A percentile compares a stretch with the other conserved stretches of the same genome.
Evolutionary conservation across 805 yeast species (phyloP).

Genomic region (Priceomyces haplophilus): DNA sequence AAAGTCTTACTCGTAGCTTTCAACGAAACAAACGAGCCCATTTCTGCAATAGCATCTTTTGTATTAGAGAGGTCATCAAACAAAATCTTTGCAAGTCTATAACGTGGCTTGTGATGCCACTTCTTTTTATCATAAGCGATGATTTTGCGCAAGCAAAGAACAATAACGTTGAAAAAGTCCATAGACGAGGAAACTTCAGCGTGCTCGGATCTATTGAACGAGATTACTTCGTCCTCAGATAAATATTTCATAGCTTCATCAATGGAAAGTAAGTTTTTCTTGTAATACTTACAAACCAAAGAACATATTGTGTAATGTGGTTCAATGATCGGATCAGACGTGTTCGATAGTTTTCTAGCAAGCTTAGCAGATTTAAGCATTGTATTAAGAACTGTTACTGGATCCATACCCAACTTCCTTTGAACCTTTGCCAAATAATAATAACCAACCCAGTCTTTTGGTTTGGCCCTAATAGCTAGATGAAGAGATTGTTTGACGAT

Average conservation of each 20-base stretch:
- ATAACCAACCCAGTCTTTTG: conserved; percentile 58
- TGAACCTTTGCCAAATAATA: conserved; percentile 59
- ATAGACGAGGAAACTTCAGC: conserved; percentile 11
- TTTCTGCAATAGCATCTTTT: conserved; percentile 57
- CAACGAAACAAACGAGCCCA: conserved; percentile 60
- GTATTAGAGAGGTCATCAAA: conserved; percentile 52
- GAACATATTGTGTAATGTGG: conserved; percentile 72
- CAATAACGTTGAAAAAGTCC: conserved; percentile 38
- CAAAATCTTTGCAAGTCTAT: conserved; percentile 61
- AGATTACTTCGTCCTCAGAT: conserved; percentile 31
- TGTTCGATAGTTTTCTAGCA: conserved; percentile 36
- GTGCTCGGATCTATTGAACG: conserved; percentile 2
- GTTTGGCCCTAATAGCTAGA: conserved; percentile 43
- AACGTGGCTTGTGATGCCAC: conserved; percentile 90
- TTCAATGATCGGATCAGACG: conserved; percentile 62
- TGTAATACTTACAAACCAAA: conserved; percentile 53
- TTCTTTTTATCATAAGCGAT: conserved; percentile 67
- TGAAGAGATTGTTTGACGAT: conserved; percentile 42
- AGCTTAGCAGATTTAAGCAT: conserved; percentile 44
- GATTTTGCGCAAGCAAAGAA: conserved; percentile 47
- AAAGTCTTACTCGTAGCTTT: conserved; percentile 68
- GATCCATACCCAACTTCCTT: conserved; percentile 42
- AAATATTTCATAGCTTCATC: conserved; percentile 40
- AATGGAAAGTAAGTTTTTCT: conserved; percentile 29
- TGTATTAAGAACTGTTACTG: conserved; percentile 35